Evolutionary conservation across 2,329 filamentous ascomycete genomes (phyloP), one percentile per base, ranked within the genome.

Genomic region (Beauveria caledonica): DNA sequence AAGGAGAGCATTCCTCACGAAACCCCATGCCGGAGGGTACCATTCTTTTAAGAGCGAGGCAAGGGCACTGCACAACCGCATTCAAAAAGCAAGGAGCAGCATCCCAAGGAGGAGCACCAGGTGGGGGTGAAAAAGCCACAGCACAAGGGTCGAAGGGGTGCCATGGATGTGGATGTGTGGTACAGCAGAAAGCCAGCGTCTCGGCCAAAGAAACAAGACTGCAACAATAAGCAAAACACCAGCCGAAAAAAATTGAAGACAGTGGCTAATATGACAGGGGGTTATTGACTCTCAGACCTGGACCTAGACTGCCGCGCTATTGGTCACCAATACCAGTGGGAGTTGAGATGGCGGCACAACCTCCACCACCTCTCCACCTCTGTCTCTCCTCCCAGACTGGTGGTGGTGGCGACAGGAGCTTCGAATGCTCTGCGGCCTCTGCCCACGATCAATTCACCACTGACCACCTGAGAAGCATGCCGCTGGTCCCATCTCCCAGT

Each of bases 11-110:
- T 50, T 57, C 42, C 48, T 53, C 45, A 25, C 33, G 36, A 54
- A 39, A 15, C 25, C 44, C 40, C 55, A 36, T 59, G 5, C 33
- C 44, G 40, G 60, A 62, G 60, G 60, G 60, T 45, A 33, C 53
- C 60, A 58, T 58, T 59, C 60, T 62, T 62, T 58, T 62, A 58
- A 54, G 54, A 63, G 33, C 50, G 52, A 57, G 42, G 54, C 49
- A 50, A 55, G 61, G 58, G 60, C 61, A 55, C 27, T 19, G 29
- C 46, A 53, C 50, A 44, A 44, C 56, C 49, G 51, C 50, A 56
- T 45, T 40, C 56, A 55, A 62, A 62, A 62, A 59, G 60, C 60
- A 62, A 62, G 60, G 46, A 60, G 51, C 29, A 49, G 51, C 48
- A 45, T 23, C 53, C 52, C 23, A 45, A 39, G 52, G 39, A 58